phyloP scores from a whole-genome alignment of 768 basidiomycete genomes.

The Filobasidium floriforme region DNA sequence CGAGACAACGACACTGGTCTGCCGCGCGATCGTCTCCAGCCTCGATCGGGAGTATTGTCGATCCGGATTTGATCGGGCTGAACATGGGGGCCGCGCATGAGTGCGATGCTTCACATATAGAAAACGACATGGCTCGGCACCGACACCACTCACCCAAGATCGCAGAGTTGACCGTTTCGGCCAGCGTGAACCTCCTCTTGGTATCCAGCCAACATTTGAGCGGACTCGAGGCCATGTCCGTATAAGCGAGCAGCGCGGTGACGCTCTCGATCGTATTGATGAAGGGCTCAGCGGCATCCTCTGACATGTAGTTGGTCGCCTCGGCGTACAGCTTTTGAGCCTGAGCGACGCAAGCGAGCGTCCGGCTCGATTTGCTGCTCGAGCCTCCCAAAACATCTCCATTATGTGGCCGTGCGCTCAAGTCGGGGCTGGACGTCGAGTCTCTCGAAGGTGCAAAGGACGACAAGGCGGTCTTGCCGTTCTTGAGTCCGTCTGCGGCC shows the following conservation, averaged over 20 bases:
- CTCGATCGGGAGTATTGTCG: no score
- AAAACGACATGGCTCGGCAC: background rate
- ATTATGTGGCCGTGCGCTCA: slow-evolving; percentile 2
- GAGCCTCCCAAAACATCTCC: background rate
- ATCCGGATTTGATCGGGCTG: no score
- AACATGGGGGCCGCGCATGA: no score
- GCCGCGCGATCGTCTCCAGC: no score
- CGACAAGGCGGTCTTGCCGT: background rate
- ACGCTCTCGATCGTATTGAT: slow-evolving; percentile 66
- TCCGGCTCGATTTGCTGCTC: slow-evolving; percentile 5
- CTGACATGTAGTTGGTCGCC: slow-evolving; percentile 52
- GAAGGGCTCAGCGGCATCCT: slow-evolving; percentile 59
- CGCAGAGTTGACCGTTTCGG: slow-evolving; percentile 79
- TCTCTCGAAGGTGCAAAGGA: background rate
- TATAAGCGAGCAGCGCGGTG: slow-evolving; percentile 72
- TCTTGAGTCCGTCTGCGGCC: background rate
- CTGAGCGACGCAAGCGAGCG: slow-evolving; percentile 38
- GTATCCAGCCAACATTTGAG: slow-evolving; percentile 68
- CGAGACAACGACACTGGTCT: no score
- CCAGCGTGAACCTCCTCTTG: slow-evolving; percentile 69
- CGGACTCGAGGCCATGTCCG: slow-evolving; percentile 66
- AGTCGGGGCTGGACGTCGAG: background rate
- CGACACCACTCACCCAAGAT: slow-evolving; percentile 56
- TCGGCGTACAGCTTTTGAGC: slow-evolving; percentile 60
- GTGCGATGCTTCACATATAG: no score